A percentile compares a stretch with the other conserved stretches of the same genome.
These are phyloP conservation scores for Xeromyces bisporus DNA, from an alignment of 495 filamentous ascomycete species.

Conservation along the genomic window DNA sequence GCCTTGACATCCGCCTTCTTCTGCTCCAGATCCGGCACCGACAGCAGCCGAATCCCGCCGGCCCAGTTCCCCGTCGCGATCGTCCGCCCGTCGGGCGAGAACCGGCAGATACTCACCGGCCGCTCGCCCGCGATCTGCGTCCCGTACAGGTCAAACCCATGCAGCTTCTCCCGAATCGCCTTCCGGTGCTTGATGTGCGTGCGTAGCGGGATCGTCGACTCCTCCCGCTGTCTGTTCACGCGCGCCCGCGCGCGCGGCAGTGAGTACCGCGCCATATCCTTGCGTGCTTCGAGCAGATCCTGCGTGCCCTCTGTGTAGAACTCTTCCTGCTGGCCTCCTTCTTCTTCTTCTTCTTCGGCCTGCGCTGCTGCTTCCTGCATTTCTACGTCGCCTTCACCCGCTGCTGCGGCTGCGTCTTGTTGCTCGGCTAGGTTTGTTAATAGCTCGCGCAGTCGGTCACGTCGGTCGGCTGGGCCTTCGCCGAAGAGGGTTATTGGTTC, in stretches of 20 bases:
- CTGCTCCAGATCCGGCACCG: constrained; percentile 66
- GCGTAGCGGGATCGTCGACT: constrained; percentile 65
- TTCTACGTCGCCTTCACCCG: constrained; percentile 39
- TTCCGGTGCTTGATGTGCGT: constrained; percentile 86
- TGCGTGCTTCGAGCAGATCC: constrained; percentile 60
- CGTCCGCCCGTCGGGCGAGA: constrained; percentile 69
- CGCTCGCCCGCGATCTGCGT: constrained; percentile 85
- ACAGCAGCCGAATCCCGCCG: constrained; percentile 70
- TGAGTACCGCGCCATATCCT: constrained; percentile 70
- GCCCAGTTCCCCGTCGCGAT: constrained; percentile 86
- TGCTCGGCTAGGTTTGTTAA: constrained; percentile 56
- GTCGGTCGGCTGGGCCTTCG: constrained; percentile 70
- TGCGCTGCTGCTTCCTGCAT: constrained; percentile 34
- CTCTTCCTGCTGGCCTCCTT: constrained; percentile 73
- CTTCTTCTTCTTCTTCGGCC: constrained; percentile 33
- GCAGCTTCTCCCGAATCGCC: constrained; percentile 66
- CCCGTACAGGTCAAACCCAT: constrained; percentile 74
- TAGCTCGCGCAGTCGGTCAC: constrained; percentile 74
- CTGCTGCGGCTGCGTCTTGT: constrained; percentile 35
- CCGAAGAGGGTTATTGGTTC: constrained; percentile 93
- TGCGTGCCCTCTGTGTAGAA: constrained; percentile 77
- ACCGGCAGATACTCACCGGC: constrained; percentile 75
- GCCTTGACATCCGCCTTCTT: constrained; percentile 57
- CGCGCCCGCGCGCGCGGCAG: constrained; percentile 65
- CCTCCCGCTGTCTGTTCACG: constrained; percentile 56